phyloP scores from a whole-genome alignment of 176 grass and related monocot genomes.

The Musa schizocarpa region DNA sequence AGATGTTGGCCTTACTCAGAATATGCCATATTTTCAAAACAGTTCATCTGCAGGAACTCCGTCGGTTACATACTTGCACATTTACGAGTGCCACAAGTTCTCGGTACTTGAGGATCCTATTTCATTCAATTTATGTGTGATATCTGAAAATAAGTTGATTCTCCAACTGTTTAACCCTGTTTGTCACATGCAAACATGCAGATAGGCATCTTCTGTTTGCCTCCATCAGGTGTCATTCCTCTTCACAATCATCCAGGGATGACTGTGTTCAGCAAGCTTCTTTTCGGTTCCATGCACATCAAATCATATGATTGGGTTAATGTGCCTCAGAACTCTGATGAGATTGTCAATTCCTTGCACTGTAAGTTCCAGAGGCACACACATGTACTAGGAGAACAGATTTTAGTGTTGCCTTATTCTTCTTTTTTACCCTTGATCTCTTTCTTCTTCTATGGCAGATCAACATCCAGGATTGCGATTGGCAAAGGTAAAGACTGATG shows the following conservation, averaged over 20 bases:
- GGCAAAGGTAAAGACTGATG: slow-evolving; percentile 65
- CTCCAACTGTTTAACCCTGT: neutral
- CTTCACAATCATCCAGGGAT: slow-evolving; percentile 92
- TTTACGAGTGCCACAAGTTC: slow-evolving; percentile 58
- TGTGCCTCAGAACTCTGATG: neutral
- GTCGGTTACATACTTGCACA: slow-evolving; percentile 54
- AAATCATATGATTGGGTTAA: slow-evolving; percentile 80
- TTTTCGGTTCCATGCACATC: slow-evolving; percentile 86
- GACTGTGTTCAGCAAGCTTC: slow-evolving; percentile 92
- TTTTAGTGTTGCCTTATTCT: neutral
- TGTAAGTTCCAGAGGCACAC: neutral
- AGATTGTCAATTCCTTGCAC: neutral
- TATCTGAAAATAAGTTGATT: neutral
- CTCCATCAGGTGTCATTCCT: slow-evolving; percentile 56
- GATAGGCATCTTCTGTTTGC: slow-evolving; percentile 88
- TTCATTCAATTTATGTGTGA: neutral
- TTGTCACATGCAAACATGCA: slow-evolving; percentile 37
- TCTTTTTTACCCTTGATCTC: neutral
- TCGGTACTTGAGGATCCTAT: slow-evolving; percentile 35
- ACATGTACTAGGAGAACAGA: neutral
- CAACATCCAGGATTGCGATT: slow-evolving; percentile 32
- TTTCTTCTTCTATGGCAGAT: neutral
- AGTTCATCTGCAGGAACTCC: slow-evolving; percentile 20
- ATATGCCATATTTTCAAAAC: slow-evolving; percentile 38
- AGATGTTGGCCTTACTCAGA: slow-evolving; percentile 41